Conservation (phyloP, 2,329 filamentous ascomycete species). For the Gnomoniopsis sp. region DNA sequence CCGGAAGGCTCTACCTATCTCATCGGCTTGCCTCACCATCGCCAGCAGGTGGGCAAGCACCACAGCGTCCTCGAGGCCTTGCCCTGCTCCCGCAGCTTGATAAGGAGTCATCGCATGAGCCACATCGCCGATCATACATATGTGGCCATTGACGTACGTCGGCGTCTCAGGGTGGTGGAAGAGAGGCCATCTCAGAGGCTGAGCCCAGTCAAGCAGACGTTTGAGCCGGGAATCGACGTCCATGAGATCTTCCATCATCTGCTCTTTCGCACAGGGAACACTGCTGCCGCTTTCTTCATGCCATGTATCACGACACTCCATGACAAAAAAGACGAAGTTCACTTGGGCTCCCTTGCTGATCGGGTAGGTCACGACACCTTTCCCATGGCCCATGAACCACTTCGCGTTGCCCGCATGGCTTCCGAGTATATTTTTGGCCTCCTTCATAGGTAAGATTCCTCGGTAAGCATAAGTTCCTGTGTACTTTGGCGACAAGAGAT, state of each 20-base stretch:
- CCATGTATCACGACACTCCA: background rate
- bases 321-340: constrained; percentile 14
- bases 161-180: constrained; percentile 4
- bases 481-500: constrained; percentile 25
- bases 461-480: constrained; percentile 26
- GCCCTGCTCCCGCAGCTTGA: constrained; percentile 18
- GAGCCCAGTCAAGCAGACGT: background rate
- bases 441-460: constrained; percentile 25
- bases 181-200: constrained; percentile 1
- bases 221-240: constrained; percentile 7
- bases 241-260: constrained; percentile 5
- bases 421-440: constrained; percentile 25
- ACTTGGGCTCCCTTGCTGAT: constrained; percentile 11
- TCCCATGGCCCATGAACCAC: constrained; percentile 9
- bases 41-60: constrained; percentile 13
- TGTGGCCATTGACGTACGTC: background rate
- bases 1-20: constrained; percentile 20
- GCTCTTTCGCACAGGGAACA: background rate
- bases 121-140: background rate
- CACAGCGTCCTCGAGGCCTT: constrained; percentile 18
- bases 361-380: constrained; percentile 4
- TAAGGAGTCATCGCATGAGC: constrained; percentile 13
- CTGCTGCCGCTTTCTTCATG: constrained; percentile 2
- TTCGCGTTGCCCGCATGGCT: constrained; percentile 20
- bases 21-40: background rate